Conservation (phyloP, 2,329 filamentous ascomycete genomes). For the Colletotrichum caudatum region DNA sequence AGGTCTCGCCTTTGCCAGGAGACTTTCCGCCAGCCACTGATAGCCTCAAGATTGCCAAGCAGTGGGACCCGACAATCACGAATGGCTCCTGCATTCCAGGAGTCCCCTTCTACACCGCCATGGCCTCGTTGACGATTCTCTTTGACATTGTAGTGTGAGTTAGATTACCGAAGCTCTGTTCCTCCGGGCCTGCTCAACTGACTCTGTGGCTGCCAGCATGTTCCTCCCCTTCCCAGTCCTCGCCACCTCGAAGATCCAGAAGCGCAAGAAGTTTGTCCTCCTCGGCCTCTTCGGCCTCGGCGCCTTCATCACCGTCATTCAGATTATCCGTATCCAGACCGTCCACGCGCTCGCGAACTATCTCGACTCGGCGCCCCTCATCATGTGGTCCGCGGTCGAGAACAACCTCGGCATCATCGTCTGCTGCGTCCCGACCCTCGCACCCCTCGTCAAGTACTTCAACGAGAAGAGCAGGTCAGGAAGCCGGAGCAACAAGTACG, state of each 20-base stretch:
- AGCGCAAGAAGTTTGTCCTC: slow-evolving; percentile 57
- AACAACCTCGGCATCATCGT: slow-evolving; percentile 60
- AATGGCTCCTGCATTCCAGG: slow-evolving; percentile 53
- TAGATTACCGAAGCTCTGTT: rapidly evolving
- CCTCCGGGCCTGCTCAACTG: neutral
- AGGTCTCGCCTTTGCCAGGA: neutral
- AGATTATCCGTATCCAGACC: slow-evolving; percentile 63
- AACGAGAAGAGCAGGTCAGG: slow-evolving; percentile 46
- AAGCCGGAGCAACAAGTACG: slow-evolving; percentile 37
- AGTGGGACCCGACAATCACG: slow-evolving; percentile 56
- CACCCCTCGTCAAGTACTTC: slow-evolving; percentile 55
- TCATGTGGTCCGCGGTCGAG: slow-evolving; percentile 61
- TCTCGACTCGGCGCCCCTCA: slow-evolving; percentile 57
- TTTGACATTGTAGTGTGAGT: slow-evolving; percentile 57
- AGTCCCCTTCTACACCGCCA: slow-evolving; percentile 58
- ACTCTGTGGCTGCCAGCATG: slow-evolving; percentile 47
- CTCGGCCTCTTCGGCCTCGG: slow-evolving; percentile 60
- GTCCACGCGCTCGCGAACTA: slow-evolving; percentile 58
- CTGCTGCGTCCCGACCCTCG: slow-evolving; percentile 57
- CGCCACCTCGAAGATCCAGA: slow-evolving; percentile 52
- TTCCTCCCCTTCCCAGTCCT: slow-evolving; percentile 58
- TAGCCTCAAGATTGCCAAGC: slow-evolving; percentile 47
- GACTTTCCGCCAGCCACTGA: neutral
- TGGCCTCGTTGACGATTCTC: slow-evolving; percentile 55
- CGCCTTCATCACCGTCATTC: slow-evolving; percentile 63